These are phyloP conservation scores for Agroathelia rolfsii DNA, from an alignment of 1,284 basidiomycete species.

Conservation along the genomic window DNA sequence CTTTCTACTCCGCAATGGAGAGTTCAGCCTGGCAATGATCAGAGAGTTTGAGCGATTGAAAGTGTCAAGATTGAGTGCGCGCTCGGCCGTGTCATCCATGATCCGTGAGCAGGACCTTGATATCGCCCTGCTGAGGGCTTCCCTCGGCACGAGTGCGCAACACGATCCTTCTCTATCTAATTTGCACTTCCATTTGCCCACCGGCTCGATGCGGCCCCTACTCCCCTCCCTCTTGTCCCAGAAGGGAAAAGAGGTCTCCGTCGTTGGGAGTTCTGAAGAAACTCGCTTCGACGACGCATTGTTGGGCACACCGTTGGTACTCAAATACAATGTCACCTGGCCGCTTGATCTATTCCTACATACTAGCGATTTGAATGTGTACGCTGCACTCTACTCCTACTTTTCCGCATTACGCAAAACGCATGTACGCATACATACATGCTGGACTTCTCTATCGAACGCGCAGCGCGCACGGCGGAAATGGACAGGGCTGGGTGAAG, in stretches of 20 bases:
- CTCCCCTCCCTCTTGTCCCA: slow-evolving; percentile 52
- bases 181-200: slow-evolving; percentile 65
- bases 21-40: slow-evolving; percentile 74
- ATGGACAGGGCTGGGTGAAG: slow-evolving; percentile 83
- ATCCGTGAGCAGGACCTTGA: slow-evolving; percentile 84
- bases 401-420: slow-evolving; percentile 76
- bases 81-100: slow-evolving; percentile 55
- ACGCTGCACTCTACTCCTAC: slow-evolving; percentile 74
- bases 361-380: slow-evolving; percentile 61
- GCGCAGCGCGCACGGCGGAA: slow-evolving; percentile 70
- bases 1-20: slow-evolving; percentile 81
- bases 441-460: slow-evolving; percentile 78
- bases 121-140: slow-evolving; percentile 71
- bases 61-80: slow-evolving; percentile 58
- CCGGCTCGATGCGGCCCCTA: slow-evolving; percentile 69
- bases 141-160: slow-evolving; percentile 77
- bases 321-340: slow-evolving; percentile 70
- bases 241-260: slow-evolving; percentile 19
- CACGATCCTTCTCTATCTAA: slow-evolving; percentile 63
- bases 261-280: slow-evolving; percentile 26
- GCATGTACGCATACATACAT: slow-evolving; percentile 67
- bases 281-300: slow-evolving; percentile 64
- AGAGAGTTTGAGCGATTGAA: slow-evolving; percentile 76
- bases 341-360: slow-evolving; percentile 86
- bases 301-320: slow-evolving; percentile 65